Evolutionary conservation across 2,329 filamentous ascomycete species (phyloP).

Genomic region (Phaeosphaeriaceae sp.): DNA sequence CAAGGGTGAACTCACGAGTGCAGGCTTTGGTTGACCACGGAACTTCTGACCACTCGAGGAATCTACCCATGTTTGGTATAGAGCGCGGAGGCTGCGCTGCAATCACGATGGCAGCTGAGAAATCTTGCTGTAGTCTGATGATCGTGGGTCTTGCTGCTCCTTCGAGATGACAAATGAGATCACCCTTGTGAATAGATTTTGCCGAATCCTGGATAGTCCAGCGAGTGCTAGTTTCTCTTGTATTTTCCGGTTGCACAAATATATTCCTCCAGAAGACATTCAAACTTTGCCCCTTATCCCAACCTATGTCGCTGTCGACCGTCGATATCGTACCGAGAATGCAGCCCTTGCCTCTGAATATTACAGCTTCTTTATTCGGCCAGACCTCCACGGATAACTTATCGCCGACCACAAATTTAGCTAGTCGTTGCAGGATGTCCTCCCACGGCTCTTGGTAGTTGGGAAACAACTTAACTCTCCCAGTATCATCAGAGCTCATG

Average conservation of each 20-base stretch:
- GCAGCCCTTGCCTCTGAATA: too few relatives aligned
- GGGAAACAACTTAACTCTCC: conserved; percentile 10
- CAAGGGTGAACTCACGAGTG: neutral
- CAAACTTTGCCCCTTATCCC: conserved; percentile 5
- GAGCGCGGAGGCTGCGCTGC: neutral
- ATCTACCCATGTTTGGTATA: neutral
- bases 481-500: conserved; percentile 21
- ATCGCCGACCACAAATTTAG: conserved; percentile 13
- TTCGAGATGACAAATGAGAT: neutral
- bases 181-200: conserved; percentile 1
- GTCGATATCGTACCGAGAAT: conserved; percentile 17
- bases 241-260: too few relatives aligned
- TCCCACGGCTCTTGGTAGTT: conserved; percentile 20
- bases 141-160: conserved; percentile 15
- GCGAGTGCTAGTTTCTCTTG: too few relatives aligned
- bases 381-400: conserved; percentile 16
- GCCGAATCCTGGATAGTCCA: conserved; percentile 14
- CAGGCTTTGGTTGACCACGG: too few relatives aligned
- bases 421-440: conserved; percentile 15
- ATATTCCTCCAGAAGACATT: too few relatives aligned
- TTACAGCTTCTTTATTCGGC: conserved; percentile 10
- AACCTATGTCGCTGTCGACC: conserved; percentile 1
- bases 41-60: too few relatives aligned
- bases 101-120: conserved; percentile 8
- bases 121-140: conserved; percentile 8